Base-by-base conservation (phyloP, 2,329 filamentous ascomycete genomes). In the Dactylellina cionopaga region DNA sequence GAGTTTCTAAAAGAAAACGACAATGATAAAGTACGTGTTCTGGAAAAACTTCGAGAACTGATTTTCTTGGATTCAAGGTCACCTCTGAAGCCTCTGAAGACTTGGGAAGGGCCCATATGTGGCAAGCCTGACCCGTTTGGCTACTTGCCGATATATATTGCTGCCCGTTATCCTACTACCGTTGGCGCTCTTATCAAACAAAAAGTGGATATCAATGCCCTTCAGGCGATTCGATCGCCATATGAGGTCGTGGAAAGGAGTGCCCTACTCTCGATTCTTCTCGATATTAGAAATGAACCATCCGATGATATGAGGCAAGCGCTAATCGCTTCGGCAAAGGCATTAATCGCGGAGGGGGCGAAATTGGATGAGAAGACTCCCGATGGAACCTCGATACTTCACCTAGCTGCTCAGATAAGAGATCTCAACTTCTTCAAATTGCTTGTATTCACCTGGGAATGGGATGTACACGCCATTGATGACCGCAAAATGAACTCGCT, bases 381-480 rank as follows among this genome's bases (percentile, higher is more conserved):
- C 1, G 7, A 35, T 1, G 39, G 44, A 2, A 29, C 27, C 3
- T 19, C 49, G 22, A 29, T 55, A 17, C 22, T 66, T 13, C 51
- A 56, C n/a, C 9, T 56, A 2, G 62, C 62, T n/a, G 62, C 62
- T 10, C 6, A 31, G 15, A 44, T 66, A 3, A 13, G 62, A 51
- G 43, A 66, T 27, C 43, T 58, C 11, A 47, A 56, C 22, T 51
- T 66, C 24, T 66, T 66, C 29, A 66, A 66, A 51, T 15, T 66
- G n/a, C 62, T 66, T 19, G 24, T 31, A 11, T 29, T 58, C n/a
- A 58, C 62, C 11, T 31, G 51, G 17, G 62, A 66, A 11, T 66
- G 62, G 62, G 62, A 66, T 24, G 31, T 66, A 3, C 51, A 58
- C 22, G 62, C 39, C 1, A 24, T 33, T 5, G 51, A 58, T 15